Evolutionary conservation across 768 basidiomycete genomes (phyloP), one percentile per base, ranked within the genome.

Genomic region (Psilocybe subaeruginosa): DNA sequence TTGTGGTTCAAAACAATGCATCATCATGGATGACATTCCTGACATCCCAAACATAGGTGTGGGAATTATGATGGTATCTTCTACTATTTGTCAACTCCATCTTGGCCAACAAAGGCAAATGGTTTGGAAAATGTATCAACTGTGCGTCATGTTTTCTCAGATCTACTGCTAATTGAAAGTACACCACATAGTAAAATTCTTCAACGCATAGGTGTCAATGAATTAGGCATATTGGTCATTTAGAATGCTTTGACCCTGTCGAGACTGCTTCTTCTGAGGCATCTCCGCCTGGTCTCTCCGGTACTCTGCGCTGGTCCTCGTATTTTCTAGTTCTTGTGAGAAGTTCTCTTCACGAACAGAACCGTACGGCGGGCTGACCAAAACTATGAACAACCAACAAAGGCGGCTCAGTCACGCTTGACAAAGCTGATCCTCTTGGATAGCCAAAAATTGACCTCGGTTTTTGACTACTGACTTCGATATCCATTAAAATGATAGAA

Each of bases 281-380:
- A 3, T 14, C 27, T 7, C 29, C 4, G 30, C n/a, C 50, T 3
- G 50, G 50, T 5, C 50, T 29, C 29, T 9, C 12, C 14, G 50
- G 29, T 6, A 2, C 50, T 11, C 27, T 51, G 50, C 27, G 1
- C 9, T 33, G 8, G n/a, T 51, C 7, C 16, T 51, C 8, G 29
- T 48, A 17, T 56, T 43, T 17, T 43, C 55, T n/a, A n/a, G 7
- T 14, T 56, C 55, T 46, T 46, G 45, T 56, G 47, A 12, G 55
- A 23, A 8, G 3, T 4, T 12, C 27, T 46, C 19, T 30, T 35
- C 29, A 16, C 12, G 16, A 4, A 30, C n/a, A 3, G 14, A 27
- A 14, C 1, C 23, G 2, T 23, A 23, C 23, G 23, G 4, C 23
- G 6, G 17, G n/a, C 14, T 51, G 3, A 29, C 30, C 23, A 17